A percentile compares a stretch with the other conserved stretches of the same genome.
Conservation (phyloP, 208 protist species). For the Trypanosoma avium region DNA sequence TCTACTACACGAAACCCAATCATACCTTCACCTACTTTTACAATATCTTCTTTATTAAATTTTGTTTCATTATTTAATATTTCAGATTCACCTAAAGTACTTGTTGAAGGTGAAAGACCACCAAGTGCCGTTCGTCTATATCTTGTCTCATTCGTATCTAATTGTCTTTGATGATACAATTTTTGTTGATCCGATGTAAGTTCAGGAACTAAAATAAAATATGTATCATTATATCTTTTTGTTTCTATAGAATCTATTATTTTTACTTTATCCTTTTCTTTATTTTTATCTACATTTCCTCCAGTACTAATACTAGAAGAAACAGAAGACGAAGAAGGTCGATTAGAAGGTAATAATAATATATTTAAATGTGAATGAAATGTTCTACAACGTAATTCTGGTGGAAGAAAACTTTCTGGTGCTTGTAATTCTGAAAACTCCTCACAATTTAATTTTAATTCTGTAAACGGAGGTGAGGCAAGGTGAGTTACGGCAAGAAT, state of each 20-base stretch:
- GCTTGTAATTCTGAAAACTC: conserved; percentile 36
- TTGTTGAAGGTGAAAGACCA: not conserved
- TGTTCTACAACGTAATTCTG: conserved; percentile 50
- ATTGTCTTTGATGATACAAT: conserved; percentile 32
- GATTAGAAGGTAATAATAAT: no score
- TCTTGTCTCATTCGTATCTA: conserved; percentile 7
- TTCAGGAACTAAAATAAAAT: conserved; percentile 60
- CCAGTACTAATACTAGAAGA: not conserved
- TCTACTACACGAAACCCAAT: conserved; percentile 48
- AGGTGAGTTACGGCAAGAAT: conserved; percentile 64
- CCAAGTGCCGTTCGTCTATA: not conserved
- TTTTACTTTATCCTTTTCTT: conserved; percentile 8
- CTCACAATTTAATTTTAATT: conserved; percentile 32
- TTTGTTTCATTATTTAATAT: not conserved
- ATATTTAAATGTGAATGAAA: conserved; percentile 62
- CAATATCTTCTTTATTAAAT: conserved; percentile 1
- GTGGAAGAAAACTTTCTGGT: conserved; percentile 39
- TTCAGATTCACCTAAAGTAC: not conserved
- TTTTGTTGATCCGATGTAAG: conserved; percentile 37
- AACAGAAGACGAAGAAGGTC: not conserved
- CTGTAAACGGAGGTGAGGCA: conserved; percentile 31
- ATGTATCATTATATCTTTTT: conserved; percentile 45
- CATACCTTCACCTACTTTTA: conserved; percentile 25
- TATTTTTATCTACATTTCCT: not conserved
- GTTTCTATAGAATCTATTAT: not conserved